Percentiles rank a stretch among this genome's conserved stretches.
Evolutionary conservation across 441 rosid species (phyloP).

Genomic region (Macaranga tanarius): DNA sequence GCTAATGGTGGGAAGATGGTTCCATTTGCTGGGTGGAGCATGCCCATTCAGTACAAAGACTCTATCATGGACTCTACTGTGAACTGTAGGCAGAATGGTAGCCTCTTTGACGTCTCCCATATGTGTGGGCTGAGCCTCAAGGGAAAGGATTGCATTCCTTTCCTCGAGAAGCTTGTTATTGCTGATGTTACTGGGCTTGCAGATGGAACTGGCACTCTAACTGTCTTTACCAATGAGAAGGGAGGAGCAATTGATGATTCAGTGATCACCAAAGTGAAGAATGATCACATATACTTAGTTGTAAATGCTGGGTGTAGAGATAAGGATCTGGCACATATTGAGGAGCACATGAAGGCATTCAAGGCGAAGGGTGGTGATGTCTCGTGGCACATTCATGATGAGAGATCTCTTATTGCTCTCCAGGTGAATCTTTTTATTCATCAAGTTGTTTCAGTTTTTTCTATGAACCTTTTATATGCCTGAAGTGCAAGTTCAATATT

Average conservation of each 20-base stretch:
- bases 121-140: slow-evolving; percentile 97
- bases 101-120: slow-evolving; percentile 90
- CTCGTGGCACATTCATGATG: slow-evolving; percentile 93
- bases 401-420: slow-evolving; percentile 96
- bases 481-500: not conserved
- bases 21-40: slow-evolving; percentile 98
- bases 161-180: slow-evolving; percentile 85
- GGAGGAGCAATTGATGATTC: slow-evolving; percentile 98
- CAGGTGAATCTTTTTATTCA: slow-evolving; percentile 50
- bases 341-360: slow-evolving; percentile 91
- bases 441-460: not conserved
- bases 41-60: slow-evolving; percentile 98
- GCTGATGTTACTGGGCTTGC: slow-evolving; percentile 87
- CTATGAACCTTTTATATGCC: not conserved
- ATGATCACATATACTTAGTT: slow-evolving; percentile 80
- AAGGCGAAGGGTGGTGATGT: slow-evolving; percentile 91
- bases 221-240: slow-evolving; percentile 89
- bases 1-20: slow-evolving; percentile 89
- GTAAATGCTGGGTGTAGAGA: slow-evolving; percentile 99
- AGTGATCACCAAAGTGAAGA: slow-evolving; percentile 82
- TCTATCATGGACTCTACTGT: slow-evolving; percentile 95
- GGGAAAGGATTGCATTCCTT: slow-evolving; percentile 85
- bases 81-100: slow-evolving; percentile 84
- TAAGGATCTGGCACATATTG: slow-evolving; percentile 94
- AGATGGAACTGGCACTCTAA: slow-evolving; percentile 79